Evolutionary conservation across 495 filamentous ascomycete species (phyloP), one percentile per base, ranked within the genome.

Genomic region (Tuber brumale): DNA sequence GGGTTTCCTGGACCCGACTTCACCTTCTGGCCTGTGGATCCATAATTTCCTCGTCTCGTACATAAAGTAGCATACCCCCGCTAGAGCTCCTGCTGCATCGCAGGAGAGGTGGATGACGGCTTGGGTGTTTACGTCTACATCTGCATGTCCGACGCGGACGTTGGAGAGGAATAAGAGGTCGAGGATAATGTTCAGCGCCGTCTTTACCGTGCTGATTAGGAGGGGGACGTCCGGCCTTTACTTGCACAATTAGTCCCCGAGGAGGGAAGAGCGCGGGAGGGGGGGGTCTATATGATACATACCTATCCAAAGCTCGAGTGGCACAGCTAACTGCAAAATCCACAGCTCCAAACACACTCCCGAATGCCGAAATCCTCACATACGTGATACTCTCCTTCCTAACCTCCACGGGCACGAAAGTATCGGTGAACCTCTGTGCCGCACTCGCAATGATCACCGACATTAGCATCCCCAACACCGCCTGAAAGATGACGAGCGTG

Each of bases 81-180:
- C 84, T 27, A 88, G 69, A 2, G 91, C 89, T 14, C 90, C 88
- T 0, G 84, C 79, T 79, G 90, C 82, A 74, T 90, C 87, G 80
- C 91, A 93, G 10, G 86, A 85, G 5, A 92, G 85, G 70, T 89
- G 86, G 71, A 92, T 90, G 5, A 85, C 83, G 10, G 90, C 92
- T 81, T 93, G 91, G 61, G 85, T 87, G 39, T 81, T 81, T 43
- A 79, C 76, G 41, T 80, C 70, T 41, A 77, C 80, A 46, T 80
- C 74, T 21, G 77, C 85, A 6, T 79, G 77, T 2, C 87, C 86
- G 35, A 92, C 88, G 79, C 91, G 90, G 76, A 91, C 91, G 19
- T 85, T 88, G 2, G 91, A 93, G 18, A 93, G 87, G 37, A 93
- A 82, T n/a, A 93, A 79, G 41, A 93, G 75, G 74, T 94, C 92